These are phyloP conservation scores for Scolecobasidium constrictum DNA, from an alignment of 2,329 filamentous ascomycete genomes.

Conservation along the genomic window DNA sequence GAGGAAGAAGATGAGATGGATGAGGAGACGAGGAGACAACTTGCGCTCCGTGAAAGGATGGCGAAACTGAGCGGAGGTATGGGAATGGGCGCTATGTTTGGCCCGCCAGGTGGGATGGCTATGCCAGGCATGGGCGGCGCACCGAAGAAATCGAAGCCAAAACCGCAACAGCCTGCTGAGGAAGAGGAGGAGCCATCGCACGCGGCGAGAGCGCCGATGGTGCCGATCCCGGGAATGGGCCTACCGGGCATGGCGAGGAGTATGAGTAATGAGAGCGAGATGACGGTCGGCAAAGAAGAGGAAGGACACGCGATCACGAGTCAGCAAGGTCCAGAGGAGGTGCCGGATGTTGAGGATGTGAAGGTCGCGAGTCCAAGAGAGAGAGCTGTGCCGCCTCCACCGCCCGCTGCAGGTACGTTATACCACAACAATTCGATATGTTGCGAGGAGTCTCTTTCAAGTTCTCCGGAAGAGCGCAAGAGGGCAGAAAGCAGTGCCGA, in stretches of 20 bases:
- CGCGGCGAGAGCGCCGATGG: slow-evolving; percentile 39
- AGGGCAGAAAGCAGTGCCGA: no score
- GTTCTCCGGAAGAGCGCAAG: no score
- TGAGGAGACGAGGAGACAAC: slow-evolving; percentile 71
- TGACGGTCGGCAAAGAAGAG: slow-evolving; percentile 37
- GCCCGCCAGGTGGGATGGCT: slow-evolving; percentile 56
- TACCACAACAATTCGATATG: no score
- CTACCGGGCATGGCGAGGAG: slow-evolving; percentile 28
- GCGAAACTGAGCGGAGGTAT: slow-evolving; percentile 97
- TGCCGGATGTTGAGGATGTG: slow-evolving; percentile 45
- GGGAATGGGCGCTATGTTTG: slow-evolving; percentile 94
- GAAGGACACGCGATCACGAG: slow-evolving; percentile 34
- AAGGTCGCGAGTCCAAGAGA: no score
- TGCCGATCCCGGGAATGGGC: slow-evolving; percentile 51
- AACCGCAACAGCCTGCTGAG: slow-evolving; percentile 21
- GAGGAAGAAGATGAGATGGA: slow-evolving; percentile 81
- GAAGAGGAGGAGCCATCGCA: slow-evolving; percentile 34
- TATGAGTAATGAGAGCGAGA: slow-evolving; percentile 37
- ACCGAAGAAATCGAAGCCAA: slow-evolving; percentile 33
- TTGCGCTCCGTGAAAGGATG: slow-evolving; percentile 90
- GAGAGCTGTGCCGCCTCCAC: no score
- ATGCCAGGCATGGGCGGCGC: slow-evolving; percentile 36
- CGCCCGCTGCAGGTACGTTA: no score
- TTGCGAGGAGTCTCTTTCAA: no score
- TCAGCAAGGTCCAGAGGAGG: slow-evolving; percentile 32